Evolutionary conservation across 495 filamentous ascomycete species (phyloP).

Genomic region (Platismatia glauca): DNA sequence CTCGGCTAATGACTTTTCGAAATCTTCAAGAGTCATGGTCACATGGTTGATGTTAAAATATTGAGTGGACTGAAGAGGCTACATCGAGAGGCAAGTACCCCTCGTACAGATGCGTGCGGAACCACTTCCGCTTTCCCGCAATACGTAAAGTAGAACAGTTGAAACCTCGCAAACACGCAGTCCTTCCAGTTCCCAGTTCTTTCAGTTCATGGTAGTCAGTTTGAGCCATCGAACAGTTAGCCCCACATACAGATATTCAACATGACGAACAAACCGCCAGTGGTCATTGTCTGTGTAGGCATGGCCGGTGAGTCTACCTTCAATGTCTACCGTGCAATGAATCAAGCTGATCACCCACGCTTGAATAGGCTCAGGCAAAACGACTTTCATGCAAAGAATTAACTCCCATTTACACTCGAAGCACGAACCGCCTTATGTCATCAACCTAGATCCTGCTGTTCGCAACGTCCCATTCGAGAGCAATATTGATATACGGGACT

Average conservation of each 20-base stretch:
- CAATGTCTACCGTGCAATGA: not conserved
- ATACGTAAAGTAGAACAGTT: not conserved
- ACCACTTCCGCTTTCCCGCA: not conserved
- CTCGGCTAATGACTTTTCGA: slow-evolving; percentile 43
- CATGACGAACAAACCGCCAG: slow-evolving; percentile 42
- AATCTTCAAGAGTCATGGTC: slow-evolving; percentile 46
- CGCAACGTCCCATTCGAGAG: slow-evolving; percentile 90
- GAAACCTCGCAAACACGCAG: not conserved
- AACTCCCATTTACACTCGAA: slow-evolving; percentile 78
- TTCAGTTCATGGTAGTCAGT: not conserved
- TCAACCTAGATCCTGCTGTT: slow-evolving; percentile 96
- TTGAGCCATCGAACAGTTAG: too few relatives aligned
- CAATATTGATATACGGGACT: slow-evolving; percentile 99
- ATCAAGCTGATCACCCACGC: not conserved
- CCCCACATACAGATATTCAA: not conserved
- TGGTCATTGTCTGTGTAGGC: slow-evolving; percentile 87
- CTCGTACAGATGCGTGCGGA: not conserved
- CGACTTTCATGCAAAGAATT: slow-evolving; percentile 97
- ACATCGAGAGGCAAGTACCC: too few relatives aligned
- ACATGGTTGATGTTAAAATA: not conserved
- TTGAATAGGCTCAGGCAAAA: slow-evolving; percentile 76
- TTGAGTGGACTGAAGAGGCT: too few relatives aligned
- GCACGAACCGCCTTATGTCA: slow-evolving; percentile 72
- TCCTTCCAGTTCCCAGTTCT: not conserved
- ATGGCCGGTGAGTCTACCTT: slow-evolving; percentile 59